Percentiles rank a stretch among this genome's conserved stretches.
Conservation (phyloP, 2,329 filamentous ascomycete genomes). For the Botrytis deweyae region DNA sequence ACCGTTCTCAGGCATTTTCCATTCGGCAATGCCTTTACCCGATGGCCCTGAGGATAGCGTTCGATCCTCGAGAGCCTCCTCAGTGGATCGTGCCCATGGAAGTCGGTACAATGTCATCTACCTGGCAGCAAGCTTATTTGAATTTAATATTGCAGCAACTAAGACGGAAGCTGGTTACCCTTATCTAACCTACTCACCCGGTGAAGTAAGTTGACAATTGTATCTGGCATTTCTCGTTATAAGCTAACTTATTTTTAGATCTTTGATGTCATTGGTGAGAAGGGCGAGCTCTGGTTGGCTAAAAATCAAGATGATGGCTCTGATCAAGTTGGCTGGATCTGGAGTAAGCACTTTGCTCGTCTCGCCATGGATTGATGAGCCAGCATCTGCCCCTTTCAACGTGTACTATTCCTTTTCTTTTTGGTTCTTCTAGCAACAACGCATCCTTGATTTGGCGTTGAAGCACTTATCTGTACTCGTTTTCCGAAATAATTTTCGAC, state of each 20-base stretch:
- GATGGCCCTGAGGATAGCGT: constrained; percentile 59
- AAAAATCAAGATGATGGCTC: constrained; percentile 90
- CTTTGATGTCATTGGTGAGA: constrained; percentile 91
- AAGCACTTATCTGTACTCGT: neutral
- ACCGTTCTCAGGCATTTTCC: constrained; percentile 76
- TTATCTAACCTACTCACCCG: constrained; percentile 91
- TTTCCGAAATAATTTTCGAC: neutral
- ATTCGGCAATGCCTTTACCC: constrained; percentile 79
- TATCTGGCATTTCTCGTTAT: neutral
- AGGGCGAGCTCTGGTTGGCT: constrained; percentile 95
- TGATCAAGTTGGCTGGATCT: constrained; percentile 90
- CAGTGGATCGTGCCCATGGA: constrained; percentile 52
- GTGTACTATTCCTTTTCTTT: neutral
- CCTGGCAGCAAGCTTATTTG: constrained; percentile 88
- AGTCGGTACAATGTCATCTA: constrained; percentile 75
- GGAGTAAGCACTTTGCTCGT: constrained; percentile 93
- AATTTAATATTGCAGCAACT: constrained; percentile 93
- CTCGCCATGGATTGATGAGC: constrained; percentile 44
- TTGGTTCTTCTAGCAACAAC: neutral
- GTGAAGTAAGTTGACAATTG: constrained; percentile 62
- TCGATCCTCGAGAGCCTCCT: constrained; percentile 58
- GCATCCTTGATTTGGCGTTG: constrained; percentile 7
- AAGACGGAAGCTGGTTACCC: constrained; percentile 93
- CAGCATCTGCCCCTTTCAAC: neutral
- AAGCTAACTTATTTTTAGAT: constrained; percentile 50